A percentile compares a stretch with the other conserved stretches of the same genome.
These are phyloP conservation scores for Neospora caninum DNA, from an alignment of 169 alveolate species.

Conservation along the genomic window DNA sequence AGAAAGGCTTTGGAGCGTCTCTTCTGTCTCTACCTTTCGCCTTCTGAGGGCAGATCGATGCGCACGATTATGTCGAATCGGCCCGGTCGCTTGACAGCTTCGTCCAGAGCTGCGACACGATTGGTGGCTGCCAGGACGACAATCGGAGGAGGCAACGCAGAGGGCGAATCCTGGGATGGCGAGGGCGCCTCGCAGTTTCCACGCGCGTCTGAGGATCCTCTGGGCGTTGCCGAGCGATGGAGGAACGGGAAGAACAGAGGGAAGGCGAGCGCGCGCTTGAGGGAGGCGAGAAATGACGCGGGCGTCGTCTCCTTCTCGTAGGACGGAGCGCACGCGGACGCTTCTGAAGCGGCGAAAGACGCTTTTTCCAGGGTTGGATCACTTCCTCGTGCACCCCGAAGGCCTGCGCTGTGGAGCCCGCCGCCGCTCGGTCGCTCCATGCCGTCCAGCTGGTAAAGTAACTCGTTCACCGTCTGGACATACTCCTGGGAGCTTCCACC, in stretches of 20 bases:
- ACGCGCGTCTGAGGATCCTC: background rate
- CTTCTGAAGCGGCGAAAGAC: too few species aligned
- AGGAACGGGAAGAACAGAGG: too few species aligned
- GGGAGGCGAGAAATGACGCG: too few species aligned
- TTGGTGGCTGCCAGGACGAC: constrained; percentile 96
- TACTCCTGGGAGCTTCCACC: constrained; percentile 78
- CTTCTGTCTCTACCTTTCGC: background rate
- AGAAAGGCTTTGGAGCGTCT: background rate
- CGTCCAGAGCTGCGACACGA: constrained; percentile 94
- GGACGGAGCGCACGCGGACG: too few species aligned
- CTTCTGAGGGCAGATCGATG: constrained; percentile 62
- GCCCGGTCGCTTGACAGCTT: constrained; percentile 96
- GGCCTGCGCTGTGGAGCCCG: background rate
- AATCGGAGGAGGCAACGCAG: constrained; percentile 69
- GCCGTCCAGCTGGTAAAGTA: constrained; percentile 96
- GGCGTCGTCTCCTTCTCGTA: too few species aligned
- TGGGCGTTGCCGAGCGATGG: background rate
- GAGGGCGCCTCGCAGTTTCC: background rate
- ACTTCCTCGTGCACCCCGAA: too few species aligned
- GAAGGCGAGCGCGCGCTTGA: too few species aligned
- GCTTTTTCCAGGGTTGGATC: too few species aligned
- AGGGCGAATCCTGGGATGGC: background rate
- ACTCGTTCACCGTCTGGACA: constrained; percentile 92
- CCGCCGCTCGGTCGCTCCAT: constrained; percentile 66
- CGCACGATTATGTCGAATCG: constrained; percentile 93